phyloP scores from a whole-genome alignment of 108 stramenopile species.

The Cyclostephanos invisitatus region DNA sequence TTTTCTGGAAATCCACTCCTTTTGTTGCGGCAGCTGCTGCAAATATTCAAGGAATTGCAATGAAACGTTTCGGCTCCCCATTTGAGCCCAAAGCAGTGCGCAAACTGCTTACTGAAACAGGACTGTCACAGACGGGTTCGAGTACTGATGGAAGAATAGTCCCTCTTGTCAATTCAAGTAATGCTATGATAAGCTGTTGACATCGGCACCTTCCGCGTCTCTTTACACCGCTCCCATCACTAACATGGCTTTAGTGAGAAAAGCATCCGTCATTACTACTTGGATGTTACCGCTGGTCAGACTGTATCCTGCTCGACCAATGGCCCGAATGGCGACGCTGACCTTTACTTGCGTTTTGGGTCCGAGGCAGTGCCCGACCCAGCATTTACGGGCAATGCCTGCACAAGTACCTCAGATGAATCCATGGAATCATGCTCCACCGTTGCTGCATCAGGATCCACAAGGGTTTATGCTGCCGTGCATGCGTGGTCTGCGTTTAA shows the following conservation, averaged over 20 bases:
- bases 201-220: too few species aligned
- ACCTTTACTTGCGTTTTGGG: not conserved
- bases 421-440: too few species aligned
- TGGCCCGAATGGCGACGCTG: not conserved
- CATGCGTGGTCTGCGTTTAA: too few species aligned
- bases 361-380: not conserved
- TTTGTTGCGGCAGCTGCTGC: constrained; percentile 21
- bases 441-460: too few species aligned
- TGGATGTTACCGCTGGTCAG: too few species aligned
- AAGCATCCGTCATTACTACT: too few species aligned
- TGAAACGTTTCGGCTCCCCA: constrained; percentile 5
- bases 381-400: not conserved
- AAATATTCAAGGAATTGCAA: constrained; percentile 25
- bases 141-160: constrained; percentile 1
- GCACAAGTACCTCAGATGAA: not conserved
- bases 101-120: constrained; percentile 9
- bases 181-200: too few species aligned
- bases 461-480: too few species aligned
- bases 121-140: not conserved
- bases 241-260: too few species aligned
- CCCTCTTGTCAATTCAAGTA: constrained; percentile 13
- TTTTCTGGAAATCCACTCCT: constrained; percentile 19
- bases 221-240: too few species aligned
- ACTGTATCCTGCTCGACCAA: too few species aligned
- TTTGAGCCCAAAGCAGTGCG: constrained; percentile 5